Evolutionary conservation across 2,329 filamentous ascomycete genomes (phyloP), one percentile per base, ranked within the genome.

Genomic region (Metarhizium anisopliae): DNA sequence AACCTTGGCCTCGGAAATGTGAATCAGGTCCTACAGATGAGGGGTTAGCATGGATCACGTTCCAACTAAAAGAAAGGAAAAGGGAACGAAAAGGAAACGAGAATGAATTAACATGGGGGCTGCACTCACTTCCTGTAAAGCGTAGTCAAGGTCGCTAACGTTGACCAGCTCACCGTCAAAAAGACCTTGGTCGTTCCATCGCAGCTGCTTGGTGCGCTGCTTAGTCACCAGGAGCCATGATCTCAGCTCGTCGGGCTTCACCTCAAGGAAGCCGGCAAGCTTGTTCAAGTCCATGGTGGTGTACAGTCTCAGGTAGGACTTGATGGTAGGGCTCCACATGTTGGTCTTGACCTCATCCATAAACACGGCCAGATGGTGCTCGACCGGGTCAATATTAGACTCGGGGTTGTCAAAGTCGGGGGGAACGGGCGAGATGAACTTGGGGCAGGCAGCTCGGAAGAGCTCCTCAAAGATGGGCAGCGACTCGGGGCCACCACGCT

Each of bases 301-400:
- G 84, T 99, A 99, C 56, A 99, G 87, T 72, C 95, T 94, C 64
- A 99, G 84, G 80, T 99, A 99, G 60, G 92, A 96, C 81, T 95
- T 96, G 72, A 99, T 89, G 50, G 92, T 96, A 49, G 94, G 94
- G 72, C 90, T 93, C 85, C 85, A 95, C 84, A 99, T 94, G 76
- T 95, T 97, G 76, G 90, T 96, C 85, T 95, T 96, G 74, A 99
- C 93, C 79, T 99, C 94, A 65, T 96, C 92, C 93, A 99, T 97
- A 81, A 99, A 99, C 76, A 99, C 88, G 67, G 89, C 81, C 62
- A 96, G 85, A 76, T 99, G 93, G 80, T 99, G 94, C 78, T 99
- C 93, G 63, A 96, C 84, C 47, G 94, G 94, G 77, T 99, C 94
- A 66, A 97, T 81, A 80, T 99, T 99, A 76, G 92, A 77, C 74